Conservation (phyloP, 2,329 filamentous ascomycete species). For the Diaporthe ampelina region DNA sequence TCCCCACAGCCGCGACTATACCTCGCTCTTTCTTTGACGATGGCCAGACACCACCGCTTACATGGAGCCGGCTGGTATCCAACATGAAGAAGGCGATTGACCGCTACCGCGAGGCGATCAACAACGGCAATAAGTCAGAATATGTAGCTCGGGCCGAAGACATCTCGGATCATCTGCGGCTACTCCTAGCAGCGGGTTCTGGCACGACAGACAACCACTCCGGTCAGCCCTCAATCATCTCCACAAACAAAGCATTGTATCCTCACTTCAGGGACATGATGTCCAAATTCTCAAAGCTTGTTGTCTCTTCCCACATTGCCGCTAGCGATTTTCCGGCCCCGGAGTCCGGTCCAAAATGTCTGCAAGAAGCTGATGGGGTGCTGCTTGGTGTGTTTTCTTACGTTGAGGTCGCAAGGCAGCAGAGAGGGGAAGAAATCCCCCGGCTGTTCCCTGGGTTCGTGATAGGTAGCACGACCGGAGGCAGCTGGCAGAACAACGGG, state of each 20-base stretch:
- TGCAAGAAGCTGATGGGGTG: slow-evolving; percentile 97
- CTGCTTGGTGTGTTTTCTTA: slow-evolving; percentile 95
- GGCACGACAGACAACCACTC: slow-evolving; percentile 99
- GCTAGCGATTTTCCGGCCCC: slow-evolving; percentile 95
- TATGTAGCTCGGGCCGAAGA: slow-evolving; percentile 97
- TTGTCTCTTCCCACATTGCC: slow-evolving; percentile 97
- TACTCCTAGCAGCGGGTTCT: slow-evolving; percentile 94
- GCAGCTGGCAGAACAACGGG: slow-evolving; percentile 87
- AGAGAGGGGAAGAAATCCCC: slow-evolving; percentile 92
- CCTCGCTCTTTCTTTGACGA: slow-evolving; percentile 93
- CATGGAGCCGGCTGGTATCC: slow-evolving; percentile 90
- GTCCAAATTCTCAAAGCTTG: slow-evolving; percentile 99
- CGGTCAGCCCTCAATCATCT: slow-evolving; percentile 98
- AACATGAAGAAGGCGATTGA: slow-evolving; percentile 95
- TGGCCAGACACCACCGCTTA: slow-evolving; percentile 81
- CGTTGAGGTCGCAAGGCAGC: slow-evolving; percentile 93
- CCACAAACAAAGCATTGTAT: slow-evolving; percentile 96
- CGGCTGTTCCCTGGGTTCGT: slow-evolving; percentile 96
- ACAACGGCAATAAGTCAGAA: slow-evolving; percentile 84
- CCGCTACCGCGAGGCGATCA: slow-evolving; percentile 90
- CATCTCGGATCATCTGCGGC: slow-evolving; percentile 94
- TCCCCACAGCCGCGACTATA: slow-evolving; percentile 72
- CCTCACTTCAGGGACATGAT: slow-evolving; percentile 99
- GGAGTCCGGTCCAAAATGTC: slow-evolving; percentile 93
- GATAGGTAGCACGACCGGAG: slow-evolving; percentile 84